Conservation (phyloP, 2,329 filamentous ascomycete species). For the Aspergillus arachidicola region DNA sequence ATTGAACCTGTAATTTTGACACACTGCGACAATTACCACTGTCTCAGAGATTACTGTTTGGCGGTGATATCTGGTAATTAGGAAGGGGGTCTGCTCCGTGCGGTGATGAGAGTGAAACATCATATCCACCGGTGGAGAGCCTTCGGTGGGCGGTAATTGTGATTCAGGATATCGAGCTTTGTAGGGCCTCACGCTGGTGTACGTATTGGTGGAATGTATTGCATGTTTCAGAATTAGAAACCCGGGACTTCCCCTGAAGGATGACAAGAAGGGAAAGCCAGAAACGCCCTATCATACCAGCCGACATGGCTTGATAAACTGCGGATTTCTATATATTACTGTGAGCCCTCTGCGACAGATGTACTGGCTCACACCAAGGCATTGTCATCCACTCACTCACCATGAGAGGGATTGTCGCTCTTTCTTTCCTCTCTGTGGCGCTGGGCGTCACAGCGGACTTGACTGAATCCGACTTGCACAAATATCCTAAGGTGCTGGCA, state of each 20-base stretch:
- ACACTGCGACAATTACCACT: background rate
- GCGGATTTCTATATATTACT: background rate
- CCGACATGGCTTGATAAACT: background rate
- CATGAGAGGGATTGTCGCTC: slow-evolving; percentile 28
- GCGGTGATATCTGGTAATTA: background rate
- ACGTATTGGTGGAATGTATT: background rate
- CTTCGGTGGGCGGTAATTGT: background rate
- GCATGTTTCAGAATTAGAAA: background rate
- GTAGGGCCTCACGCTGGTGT: background rate
- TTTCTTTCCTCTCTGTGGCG: slow-evolving; percentile 29
- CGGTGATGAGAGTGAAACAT: background rate
- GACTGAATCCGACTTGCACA: slow-evolving; percentile 35
- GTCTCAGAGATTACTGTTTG: background rate
- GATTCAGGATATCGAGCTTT: background rate
- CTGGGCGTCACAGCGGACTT: slow-evolving; percentile 26
- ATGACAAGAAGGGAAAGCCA: background rate
- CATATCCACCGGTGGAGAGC: background rate
- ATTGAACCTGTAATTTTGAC: background rate
- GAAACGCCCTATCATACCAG: background rate
- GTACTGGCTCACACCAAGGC: background rate
- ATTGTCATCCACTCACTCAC: background rate
- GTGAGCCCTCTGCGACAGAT: background rate
- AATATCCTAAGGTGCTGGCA: slow-evolving; percentile 46
- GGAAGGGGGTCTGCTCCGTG: background rate
- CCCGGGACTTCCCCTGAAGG: background rate